Evolutionary conservation across 108 stramenopile species (phyloP).

Genomic region (Nitzschia inconspicua): DNA sequence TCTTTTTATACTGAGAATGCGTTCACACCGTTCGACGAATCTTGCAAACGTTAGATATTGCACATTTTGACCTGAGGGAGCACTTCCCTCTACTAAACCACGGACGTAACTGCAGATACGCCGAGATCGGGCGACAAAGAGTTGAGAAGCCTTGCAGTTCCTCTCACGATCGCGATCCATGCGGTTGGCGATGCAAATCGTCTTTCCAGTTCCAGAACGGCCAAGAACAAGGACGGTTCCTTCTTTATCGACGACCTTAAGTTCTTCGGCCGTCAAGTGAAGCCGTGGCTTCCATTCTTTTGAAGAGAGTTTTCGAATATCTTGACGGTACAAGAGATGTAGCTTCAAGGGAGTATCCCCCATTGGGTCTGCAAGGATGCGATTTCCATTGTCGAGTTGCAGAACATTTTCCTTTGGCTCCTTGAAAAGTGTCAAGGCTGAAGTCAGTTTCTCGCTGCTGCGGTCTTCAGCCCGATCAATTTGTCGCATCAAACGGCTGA

Average conservation of each 20-base stretch:
- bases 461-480: slow-evolving; percentile 51
- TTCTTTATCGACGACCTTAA: slow-evolving; percentile 33
- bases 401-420: not conserved
- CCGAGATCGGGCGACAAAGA: slow-evolving; percentile 48
- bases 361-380: slow-evolving; percentile 32
- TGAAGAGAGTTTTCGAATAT: slow-evolving; percentile 19
- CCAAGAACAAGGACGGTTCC: slow-evolving; percentile 55
- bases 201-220: slow-evolving; percentile 53
- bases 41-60: slow-evolving; percentile 38
- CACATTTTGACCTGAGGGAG: too few species aligned
- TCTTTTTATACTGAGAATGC: too few species aligned
- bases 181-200: slow-evolving; percentile 44
- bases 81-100: slow-evolving; percentile 8
- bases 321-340: slow-evolving; percentile 23
- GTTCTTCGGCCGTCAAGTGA: slow-evolving; percentile 45
- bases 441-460: slow-evolving; percentile 26
- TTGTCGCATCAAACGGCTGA: slow-evolving; percentile 41
- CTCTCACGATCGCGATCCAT: slow-evolving; percentile 45
- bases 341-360: slow-evolving; percentile 48
- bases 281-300: slow-evolving; percentile 38
- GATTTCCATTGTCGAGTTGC: not conserved
- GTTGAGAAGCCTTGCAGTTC: slow-evolving; percentile 29
- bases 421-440: not conserved
- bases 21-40: slow-evolving; percentile 17
- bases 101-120: slow-evolving; percentile 45